These are phyloP conservation scores for Luzula sylvatica DNA, from an alignment of 176 grass and related monocot species.

Conservation along the genomic window DNA sequence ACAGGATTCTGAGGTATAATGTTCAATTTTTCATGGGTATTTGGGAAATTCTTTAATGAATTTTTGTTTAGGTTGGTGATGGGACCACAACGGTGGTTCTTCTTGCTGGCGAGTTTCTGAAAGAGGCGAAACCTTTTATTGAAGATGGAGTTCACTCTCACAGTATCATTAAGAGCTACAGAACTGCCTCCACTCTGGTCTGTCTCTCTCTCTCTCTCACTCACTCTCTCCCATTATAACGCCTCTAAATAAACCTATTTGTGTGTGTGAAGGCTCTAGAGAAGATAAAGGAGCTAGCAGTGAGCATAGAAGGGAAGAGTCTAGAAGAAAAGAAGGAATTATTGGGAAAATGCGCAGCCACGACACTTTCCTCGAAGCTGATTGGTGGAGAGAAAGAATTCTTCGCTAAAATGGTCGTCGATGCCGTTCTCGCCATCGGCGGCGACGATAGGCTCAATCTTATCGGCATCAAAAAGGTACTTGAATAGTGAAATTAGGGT, in stretches of 20 bases:
- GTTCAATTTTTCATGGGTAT: neutral
- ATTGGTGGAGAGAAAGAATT: conserved; percentile 96
- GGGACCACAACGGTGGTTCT: conserved; percentile 98
- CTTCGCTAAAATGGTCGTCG: conserved; percentile 86
- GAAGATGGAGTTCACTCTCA: conserved; percentile 93
- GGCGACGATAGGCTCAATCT: conserved; percentile 79
- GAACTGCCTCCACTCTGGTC: conserved; percentile 50
- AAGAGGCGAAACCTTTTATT: conserved; percentile 93
- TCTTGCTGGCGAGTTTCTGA: conserved; percentile 85
- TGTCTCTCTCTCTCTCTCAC: neutral
- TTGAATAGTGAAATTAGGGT: no score
- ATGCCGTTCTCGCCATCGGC: conserved; percentile 87
- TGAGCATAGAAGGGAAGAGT: conserved; percentile 96
- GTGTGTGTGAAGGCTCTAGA: conserved; percentile 48
- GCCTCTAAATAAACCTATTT: neutral
- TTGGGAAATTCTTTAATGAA: neutral
- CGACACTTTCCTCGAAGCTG: conserved; percentile 85
- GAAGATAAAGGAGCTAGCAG: conserved; percentile 75
- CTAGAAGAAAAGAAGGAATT: conserved; percentile 84
- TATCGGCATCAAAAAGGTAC: conserved; percentile 89
- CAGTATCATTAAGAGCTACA: conserved; percentile 80
- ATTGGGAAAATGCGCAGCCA: conserved; percentile 80
- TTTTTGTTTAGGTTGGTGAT: conserved; percentile 70
- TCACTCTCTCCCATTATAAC: neutral
- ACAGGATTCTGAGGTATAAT: conserved; percentile 78